Conservation (phyloP, 345 rosid genomes). For the Eutrema heterophyllum region DNA sequence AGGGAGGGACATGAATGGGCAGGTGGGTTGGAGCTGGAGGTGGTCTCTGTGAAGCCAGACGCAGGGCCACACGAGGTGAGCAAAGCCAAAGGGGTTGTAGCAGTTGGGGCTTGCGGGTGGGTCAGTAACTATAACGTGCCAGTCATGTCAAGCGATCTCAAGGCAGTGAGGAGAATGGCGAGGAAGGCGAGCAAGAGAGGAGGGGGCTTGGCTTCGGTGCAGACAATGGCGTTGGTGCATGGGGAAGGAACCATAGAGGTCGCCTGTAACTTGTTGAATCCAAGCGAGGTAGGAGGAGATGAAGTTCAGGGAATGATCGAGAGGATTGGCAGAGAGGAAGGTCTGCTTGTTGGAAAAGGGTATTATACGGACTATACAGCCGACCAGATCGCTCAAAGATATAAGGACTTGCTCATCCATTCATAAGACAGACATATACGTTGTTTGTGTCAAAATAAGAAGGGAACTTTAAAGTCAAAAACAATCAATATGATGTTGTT, state of each 20-base stretch:
- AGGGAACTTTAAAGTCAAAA: background rate
- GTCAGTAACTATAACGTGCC: conserved; percentile 88
- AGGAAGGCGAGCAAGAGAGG: conserved; percentile 70
- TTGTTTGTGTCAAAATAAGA: background rate
- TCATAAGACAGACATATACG: background rate
- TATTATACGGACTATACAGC: conserved; percentile 74
- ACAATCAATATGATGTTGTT: background rate
- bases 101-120: conserved; percentile 76
- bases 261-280: conserved; percentile 83
- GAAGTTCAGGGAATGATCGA: conserved; percentile 71
- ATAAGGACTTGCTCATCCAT: conserved; percentile 30
- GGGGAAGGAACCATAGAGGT: conserved; percentile 64
- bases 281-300: conserved; percentile 65
- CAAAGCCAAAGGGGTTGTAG: conserved; percentile 54
- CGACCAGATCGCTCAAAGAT: conserved; percentile 49
- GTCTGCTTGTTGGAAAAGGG: conserved; percentile 62
- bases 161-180: conserved; percentile 56
- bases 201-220: conserved; percentile 80
- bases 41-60: conserved; percentile 55
- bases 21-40: conserved; percentile 53
- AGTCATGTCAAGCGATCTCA: conserved; percentile 47
- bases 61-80: conserved; percentile 56
- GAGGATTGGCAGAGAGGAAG: conserved; percentile 53
- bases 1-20: conserved; percentile 56
- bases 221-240: conserved; percentile 86